Base-by-base conservation (phyloP, 495 filamentous ascomycete genomes). In the Hypoxylon rickii region DNA sequence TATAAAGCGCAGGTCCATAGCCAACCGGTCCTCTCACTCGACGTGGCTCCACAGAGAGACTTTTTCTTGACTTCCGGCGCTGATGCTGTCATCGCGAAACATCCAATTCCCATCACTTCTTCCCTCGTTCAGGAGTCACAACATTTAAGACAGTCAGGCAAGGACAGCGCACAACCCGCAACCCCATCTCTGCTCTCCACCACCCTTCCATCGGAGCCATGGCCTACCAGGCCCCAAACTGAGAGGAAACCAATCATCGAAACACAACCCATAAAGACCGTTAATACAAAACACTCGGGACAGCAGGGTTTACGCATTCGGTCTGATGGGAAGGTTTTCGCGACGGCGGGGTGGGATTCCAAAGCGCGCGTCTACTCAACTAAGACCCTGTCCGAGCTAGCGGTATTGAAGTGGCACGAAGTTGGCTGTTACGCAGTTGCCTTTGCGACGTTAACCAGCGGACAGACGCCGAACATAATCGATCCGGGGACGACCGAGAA, bases 381-480 rank as follows among this genome's bases (percentile, higher is more conserved):
- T 10, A 90, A 87, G 65, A 88, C 85, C 0, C 81, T 97, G 80
- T 88, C 86, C 61, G 93, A 97, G 72, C 64, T 98, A 2, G 94
- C 94, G 3, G 94, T 97, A 52, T 73, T 97, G 58, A 96, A 95
- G 72, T 97, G 95, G 94, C 93, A 97, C 69, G 84, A 86, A 55
- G 88, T 88, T 29, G 93, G 94, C 13, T 91, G 88, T 59, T 97
- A 96, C 73, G 82, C 88, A n/a, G 81, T 87, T 40, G 87, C 85
- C 15, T 96, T 97, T 77, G 86, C 88, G 1, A 70, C 75, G 11
- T 65, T 83, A 12, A 51, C 63, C 2, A 59, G 65, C 17, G 56
- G 21, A 26, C 17, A 47, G 44, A 16, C 21, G 22, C 10, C 11
- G 20, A 37, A 47, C 21, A 13, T 19, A 3, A 10, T 32, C 15